Evolutionary conservation across 2,329 filamentous ascomycete genomes (phyloP).

Genomic region (Aspergillus alliaceus): DNA sequence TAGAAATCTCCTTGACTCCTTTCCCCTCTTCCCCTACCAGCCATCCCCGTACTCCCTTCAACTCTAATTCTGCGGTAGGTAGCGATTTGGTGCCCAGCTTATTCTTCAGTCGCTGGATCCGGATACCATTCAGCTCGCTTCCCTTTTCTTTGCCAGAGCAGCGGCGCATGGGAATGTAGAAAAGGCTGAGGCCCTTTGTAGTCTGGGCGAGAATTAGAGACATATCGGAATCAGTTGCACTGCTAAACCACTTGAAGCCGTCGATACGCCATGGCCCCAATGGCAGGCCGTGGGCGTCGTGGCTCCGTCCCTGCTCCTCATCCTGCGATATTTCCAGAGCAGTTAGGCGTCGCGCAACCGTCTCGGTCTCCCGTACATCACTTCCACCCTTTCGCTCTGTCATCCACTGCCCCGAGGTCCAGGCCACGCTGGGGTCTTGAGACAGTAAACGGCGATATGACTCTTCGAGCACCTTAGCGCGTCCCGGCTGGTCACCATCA

Average conservation of each 20-base stretch:
- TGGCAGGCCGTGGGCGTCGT: background rate
- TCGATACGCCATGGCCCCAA: conserved; percentile 45
- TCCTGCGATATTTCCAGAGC: too few species aligned
- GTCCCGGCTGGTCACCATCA: background rate
- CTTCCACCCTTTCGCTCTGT: conserved; percentile 69
- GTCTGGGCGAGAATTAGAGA: conserved; percentile 64
- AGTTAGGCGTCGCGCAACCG: conserved; percentile 49
- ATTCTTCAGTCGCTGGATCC: conserved; percentile 67
- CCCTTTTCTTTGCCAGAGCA: conserved; percentile 7
- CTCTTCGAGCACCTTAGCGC: too few species aligned
- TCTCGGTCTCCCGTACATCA: conserved; percentile 69
- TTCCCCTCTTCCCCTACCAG: conserved; percentile 66
- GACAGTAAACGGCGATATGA: background rate
- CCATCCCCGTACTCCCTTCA: conserved; percentile 63
- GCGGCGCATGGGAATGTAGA: conserved; percentile 60
- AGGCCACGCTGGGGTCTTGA: conserved; percentile 30
- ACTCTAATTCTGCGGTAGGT: conserved; percentile 70
- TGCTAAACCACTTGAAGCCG: conserved; percentile 73
- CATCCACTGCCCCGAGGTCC: conserved; percentile 79
- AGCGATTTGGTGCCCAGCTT: conserved; percentile 70
- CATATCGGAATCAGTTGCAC: conserved; percentile 65
- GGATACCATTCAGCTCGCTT: conserved; percentile 62
- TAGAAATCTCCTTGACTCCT: conserved; percentile 67
- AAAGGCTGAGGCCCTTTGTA: conserved; percentile 56
- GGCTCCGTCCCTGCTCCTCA: conserved; percentile 10